Conservation (phyloP, 768 basidiomycete species). For the Russula dissimulans region DNA sequence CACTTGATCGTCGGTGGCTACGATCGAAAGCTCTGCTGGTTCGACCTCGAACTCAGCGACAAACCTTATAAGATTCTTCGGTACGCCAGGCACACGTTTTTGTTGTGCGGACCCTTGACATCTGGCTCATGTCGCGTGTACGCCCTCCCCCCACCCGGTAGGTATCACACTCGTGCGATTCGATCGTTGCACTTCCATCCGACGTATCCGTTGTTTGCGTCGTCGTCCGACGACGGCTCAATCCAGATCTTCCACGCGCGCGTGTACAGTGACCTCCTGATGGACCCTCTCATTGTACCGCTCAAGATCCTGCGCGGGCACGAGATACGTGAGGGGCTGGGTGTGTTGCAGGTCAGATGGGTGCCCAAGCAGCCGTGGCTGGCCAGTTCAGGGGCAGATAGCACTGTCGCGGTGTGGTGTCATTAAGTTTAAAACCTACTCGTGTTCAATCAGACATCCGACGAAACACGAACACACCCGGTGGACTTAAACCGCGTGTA, state of each 20-base stretch:
- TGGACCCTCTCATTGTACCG: constrained; percentile 95
- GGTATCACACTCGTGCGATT: constrained; percentile 91
- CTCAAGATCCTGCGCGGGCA: constrained; percentile 96
- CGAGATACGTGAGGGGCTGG: constrained; percentile 71
- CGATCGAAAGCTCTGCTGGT: constrained; percentile 97
- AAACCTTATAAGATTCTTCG: constrained; percentile 96
- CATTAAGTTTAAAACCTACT: constrained; percentile 33
- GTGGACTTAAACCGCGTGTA: not conserved
- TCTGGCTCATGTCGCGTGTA: not conserved
- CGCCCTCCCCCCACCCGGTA: constrained; percentile 25
- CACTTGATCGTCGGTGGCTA: constrained; percentile 97
- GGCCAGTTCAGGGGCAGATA: constrained; percentile 87
- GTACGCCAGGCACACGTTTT: constrained; percentile 31
- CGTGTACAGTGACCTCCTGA: constrained; percentile 92
- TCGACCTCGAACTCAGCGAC: constrained; percentile 91
- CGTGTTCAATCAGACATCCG: not conserved
- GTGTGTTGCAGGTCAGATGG: constrained; percentile 89
- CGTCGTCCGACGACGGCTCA: constrained; percentile 92
- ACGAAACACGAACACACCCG: not conserved
- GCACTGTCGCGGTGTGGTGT: constrained; percentile 81
- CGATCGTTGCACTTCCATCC: constrained; percentile 92
- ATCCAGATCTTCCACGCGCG: constrained; percentile 96
- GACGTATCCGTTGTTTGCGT: constrained; percentile 90
- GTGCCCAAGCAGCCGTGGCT: constrained; percentile 87
- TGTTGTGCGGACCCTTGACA: not conserved